phyloP scores from a whole-genome alignment of 257 asterid genomes.

The Ilex asprella region DNA sequence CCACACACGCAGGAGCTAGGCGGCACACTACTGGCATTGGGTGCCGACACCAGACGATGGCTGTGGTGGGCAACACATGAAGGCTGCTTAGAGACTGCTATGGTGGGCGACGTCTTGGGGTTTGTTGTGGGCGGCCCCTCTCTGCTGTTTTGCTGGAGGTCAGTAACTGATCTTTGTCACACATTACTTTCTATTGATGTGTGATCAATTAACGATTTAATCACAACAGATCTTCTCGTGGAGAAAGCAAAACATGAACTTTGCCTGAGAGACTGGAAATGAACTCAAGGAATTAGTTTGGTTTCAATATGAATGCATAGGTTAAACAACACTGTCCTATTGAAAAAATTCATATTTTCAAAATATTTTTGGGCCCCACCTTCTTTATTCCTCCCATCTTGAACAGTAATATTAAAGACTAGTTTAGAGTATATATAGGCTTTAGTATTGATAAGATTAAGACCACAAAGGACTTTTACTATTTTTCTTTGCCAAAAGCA shows the following conservation, averaged over 20 bases:
- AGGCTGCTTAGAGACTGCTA: too few relatives aligned
- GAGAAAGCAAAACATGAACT: not conserved
- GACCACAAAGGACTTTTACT: too few relatives aligned
- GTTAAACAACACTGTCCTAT: not conserved
- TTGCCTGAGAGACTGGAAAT: not conserved
- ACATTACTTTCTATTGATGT: not conserved
- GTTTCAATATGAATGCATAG: not conserved
- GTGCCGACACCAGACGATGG: too few relatives aligned
- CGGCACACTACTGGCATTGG: too few relatives aligned
- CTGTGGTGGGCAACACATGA: too few relatives aligned
- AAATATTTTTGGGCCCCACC: conserved; percentile 50
- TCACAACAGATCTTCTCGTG: not conserved
- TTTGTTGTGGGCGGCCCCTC: too few relatives aligned
- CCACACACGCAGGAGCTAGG: too few relatives aligned
- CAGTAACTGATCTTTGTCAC: too few relatives aligned
- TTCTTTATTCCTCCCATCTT: conserved; percentile 53
- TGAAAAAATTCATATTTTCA: conserved; percentile 42
- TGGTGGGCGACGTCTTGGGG: too few relatives aligned
- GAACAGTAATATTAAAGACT: conserved; percentile 91
- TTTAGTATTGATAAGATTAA: conserved; percentile 53
- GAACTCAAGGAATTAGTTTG: not conserved
- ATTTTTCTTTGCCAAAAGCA: too few relatives aligned
- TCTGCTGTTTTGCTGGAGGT: too few relatives aligned
- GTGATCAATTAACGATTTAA: not conserved
- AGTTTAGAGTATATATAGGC: conserved; percentile 83